Percentiles rank a stretch among this genome's conserved stretches.
phyloP scores from a whole-genome alignment of 208 protist species.

The Trypanosoma theileri region DNA sequence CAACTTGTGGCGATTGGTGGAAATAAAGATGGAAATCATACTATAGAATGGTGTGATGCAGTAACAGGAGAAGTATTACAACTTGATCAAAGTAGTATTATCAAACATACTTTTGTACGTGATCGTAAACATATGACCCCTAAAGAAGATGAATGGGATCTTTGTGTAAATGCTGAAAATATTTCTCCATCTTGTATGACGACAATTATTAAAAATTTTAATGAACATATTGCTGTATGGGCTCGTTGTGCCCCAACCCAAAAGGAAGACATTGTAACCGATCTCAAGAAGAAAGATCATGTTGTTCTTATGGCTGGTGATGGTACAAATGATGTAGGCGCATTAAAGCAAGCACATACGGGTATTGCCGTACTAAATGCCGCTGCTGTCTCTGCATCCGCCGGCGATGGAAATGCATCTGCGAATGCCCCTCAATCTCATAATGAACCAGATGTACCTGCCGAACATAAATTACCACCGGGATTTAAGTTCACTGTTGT shows the following conservation, averaged over 20 bases:
- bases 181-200: conserved; percentile 38
- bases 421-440: conserved; percentile 68
- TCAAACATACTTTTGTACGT: conserved; percentile 63
- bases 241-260: conserved; percentile 88
- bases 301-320: conserved; percentile 93
- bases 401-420: conserved; percentile 29
- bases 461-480: conserved; percentile 74
- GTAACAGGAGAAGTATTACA: conserved; percentile 36
- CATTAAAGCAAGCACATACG: conserved; percentile 98
- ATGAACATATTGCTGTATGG: conserved; percentile 87
- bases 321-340: conserved; percentile 98
- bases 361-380: conserved; percentile 96
- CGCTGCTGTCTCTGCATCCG: conserved; percentile 50
- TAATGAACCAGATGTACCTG: conserved; percentile 84
- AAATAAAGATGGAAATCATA: conserved; percentile 18
- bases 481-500: conserved; percentile 84
- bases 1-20: conserved; percentile 59
- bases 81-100: conserved; percentile 30
- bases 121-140: conserved; percentile 37
- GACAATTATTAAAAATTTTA: conserved; percentile 62
- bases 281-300: conserved; percentile 84
- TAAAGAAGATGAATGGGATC: conserved; percentile 64
- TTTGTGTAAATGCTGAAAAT: conserved; percentile 83
- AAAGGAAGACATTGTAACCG: conserved; percentile 88
- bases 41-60: conserved; percentile 73